Conservation (phyloP, 2,329 filamentous ascomycete species). For the Xylariaceae sp. region DNA sequence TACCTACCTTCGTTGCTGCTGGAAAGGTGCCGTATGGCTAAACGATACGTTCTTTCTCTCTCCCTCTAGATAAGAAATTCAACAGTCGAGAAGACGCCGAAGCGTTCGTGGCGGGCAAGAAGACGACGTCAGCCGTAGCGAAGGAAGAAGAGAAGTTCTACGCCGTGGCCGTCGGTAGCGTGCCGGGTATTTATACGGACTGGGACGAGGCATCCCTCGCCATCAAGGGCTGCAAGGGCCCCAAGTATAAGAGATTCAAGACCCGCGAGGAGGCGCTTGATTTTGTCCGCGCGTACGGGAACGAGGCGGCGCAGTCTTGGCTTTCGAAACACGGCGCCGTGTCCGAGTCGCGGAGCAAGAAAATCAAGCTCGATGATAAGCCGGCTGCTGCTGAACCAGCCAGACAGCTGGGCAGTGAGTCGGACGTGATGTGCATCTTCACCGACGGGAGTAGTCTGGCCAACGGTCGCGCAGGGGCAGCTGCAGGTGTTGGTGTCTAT, state of each 20-base stretch:
- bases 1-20: background rate
- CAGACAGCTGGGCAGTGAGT: conserved; percentile 3
- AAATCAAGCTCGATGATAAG: conserved; percentile 26
- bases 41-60: conserved; percentile 5
- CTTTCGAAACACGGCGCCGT: conserved; percentile 35
- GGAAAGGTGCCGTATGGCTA: background rate
- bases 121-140: conserved; percentile 34
- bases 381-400: too few species aligned
- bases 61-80: conserved; percentile 70
- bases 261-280: conserved; percentile 68
- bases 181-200: conserved; percentile 55
- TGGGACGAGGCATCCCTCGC: conserved; percentile 69
- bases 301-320: conserved; percentile 39
- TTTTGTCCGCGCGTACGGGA: conserved; percentile 58
- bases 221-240: conserved; percentile 66
- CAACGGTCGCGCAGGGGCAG: conserved; percentile 52
- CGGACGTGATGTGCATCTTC: conserved; percentile 44
- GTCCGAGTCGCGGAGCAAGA: conserved; percentile 34
- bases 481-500: conserved; percentile 58
- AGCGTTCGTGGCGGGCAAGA: conserved; percentile 64
- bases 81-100: conserved; percentile 67
- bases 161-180: conserved; percentile 54
- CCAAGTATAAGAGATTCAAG: conserved; percentile 64
- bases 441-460: conserved; percentile 58
- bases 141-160: conserved; percentile 49